These are phyloP conservation scores for Meripilus lineatus DNA, from an alignment of 1,284 basidiomycete genomes.

Conservation along the genomic window DNA sequence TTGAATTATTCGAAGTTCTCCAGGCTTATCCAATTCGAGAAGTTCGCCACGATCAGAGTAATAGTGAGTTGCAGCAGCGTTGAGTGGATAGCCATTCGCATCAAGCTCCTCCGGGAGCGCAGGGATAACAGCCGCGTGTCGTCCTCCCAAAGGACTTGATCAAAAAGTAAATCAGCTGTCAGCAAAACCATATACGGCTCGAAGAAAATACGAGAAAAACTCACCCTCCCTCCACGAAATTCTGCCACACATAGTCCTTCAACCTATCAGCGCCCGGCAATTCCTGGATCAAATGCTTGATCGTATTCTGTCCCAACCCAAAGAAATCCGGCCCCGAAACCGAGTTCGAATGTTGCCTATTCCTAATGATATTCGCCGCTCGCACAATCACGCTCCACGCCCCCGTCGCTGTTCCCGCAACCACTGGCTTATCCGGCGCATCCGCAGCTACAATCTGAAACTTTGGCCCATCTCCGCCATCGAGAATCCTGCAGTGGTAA, in stretches of 20 bases:
- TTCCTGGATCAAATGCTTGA: constrained; percentile 81
- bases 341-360: constrained; percentile 75
- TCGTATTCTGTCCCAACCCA: constrained; percentile 76
- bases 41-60: constrained; percentile 12
- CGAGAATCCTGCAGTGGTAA: constrained; percentile 77
- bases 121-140: constrained; percentile 73
- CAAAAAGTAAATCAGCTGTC: constrained; percentile 7
- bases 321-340: constrained; percentile 84
- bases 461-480: constrained; percentile 76
- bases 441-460: constrained; percentile 75
- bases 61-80: constrained; percentile 1
- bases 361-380: constrained; percentile 70
- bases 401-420: constrained; percentile 78
- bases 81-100: not conserved
- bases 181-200: not conserved
- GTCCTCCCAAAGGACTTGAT: constrained; percentile 62
- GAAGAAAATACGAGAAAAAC: constrained; percentile 26
- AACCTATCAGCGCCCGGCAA: constrained; percentile 63
- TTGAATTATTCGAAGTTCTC: constrained; percentile 2
- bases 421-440: constrained; percentile 58
- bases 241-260: constrained; percentile 78
- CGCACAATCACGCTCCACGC: constrained; percentile 79
- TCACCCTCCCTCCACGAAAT: constrained; percentile 76
- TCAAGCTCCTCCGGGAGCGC: constrained; percentile 70
- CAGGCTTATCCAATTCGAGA: not conserved